Base-by-base conservation (phyloP, 73 alveolate genomes). In the Paraurostyla sp. region DNA sequence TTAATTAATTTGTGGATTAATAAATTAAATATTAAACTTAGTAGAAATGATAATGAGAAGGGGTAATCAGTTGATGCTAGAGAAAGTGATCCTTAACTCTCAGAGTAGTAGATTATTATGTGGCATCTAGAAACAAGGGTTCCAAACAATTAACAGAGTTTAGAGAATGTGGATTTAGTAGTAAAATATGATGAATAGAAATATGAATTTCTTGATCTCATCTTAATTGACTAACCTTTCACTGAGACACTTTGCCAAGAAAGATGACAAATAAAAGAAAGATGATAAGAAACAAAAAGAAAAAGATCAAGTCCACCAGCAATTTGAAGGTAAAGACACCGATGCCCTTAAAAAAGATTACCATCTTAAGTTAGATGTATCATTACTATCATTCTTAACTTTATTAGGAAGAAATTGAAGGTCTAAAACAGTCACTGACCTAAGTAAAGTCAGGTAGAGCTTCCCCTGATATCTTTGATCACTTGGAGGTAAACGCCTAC, bases 381-480 rank as follows among this genome's bases (percentile, higher is more conserved):
- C 9, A 52, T 52, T n/a, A 13, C 13, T 4, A 13, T 52, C 4
- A 9, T 52, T 6, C 13, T 52, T 18, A 52, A 18, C 13, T 20
- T 35, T 13, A 6, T 62, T 32, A 18, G 40, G 75, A 36, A 4
- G 18, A 54, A 22, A 16, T 76, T 23, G 78, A 6, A 4, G 87
- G 57, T 16, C 36, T 88, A 0, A 76, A 78, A 16, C 71, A 56
- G 25, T 23, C 40, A 35, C 36, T 88, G 22, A 60, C 56, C 25
- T 49, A 22, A 27, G 36, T 88, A 36, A 76, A 78, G 57, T 41
- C 86, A 1, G 71, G 76, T n/a, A 52, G 94, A 58, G 91, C 89
- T 16, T 27, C 43, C 71, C 71, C 86, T 6, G 40, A 76, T 46
- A 88, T 88, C 58, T 88, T 88, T 48, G 94, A 88, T 80, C 54